Evolutionary conservation across 768 basidiomycete genomes (phyloP), one percentile per base, ranked within the genome.

Genomic region (Boletus coccyginus): DNA sequence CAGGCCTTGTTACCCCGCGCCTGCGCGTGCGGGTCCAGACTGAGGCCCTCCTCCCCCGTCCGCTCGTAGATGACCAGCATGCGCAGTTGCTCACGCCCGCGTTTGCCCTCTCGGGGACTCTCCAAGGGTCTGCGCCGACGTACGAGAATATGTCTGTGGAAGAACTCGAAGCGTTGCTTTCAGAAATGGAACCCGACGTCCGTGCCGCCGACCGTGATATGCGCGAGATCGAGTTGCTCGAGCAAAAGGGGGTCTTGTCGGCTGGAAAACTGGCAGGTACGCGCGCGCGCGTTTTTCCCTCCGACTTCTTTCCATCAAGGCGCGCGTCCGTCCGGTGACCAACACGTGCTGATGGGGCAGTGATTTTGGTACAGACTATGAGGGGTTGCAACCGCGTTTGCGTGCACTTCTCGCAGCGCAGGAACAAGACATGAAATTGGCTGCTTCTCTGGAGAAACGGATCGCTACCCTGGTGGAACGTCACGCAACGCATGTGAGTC

Each of bases 101-200:
- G 3, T 92, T 91, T 59, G 88, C 87, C 2, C 77, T 90, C 46
- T 85, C 88, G n/a, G 84, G 84, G 21, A 75, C 82, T 17, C 68
- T 84, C 16, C 78, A 77, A 1, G 77, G 76, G 16, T 52, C 68
- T 13, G 70, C 78, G 1, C 81, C 85, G 8, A 70, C 83, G 27
- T 88, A 87, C 55, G 82, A 82, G 50, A 78, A 78, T 38, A 85
- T 92, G 84, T 78, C 86, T 0, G 65, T 82, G 0, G 80, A 81
- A 54, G 89, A 89, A 62, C 73, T 92, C 9, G 87, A 89, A 40
- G 85, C 86, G 0, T 77, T 89, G 53, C 70, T 92, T 11, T 71
- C 78, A 0, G 91, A 94, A 64, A 88, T 93, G 85, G 92, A 92
- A 60, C 81, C 84, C 5, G 92, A 94, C 50, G 84, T 93, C 49